Conservation (phyloP, 495 filamentous ascomycete species). For the Cercophora scortea region DNA sequence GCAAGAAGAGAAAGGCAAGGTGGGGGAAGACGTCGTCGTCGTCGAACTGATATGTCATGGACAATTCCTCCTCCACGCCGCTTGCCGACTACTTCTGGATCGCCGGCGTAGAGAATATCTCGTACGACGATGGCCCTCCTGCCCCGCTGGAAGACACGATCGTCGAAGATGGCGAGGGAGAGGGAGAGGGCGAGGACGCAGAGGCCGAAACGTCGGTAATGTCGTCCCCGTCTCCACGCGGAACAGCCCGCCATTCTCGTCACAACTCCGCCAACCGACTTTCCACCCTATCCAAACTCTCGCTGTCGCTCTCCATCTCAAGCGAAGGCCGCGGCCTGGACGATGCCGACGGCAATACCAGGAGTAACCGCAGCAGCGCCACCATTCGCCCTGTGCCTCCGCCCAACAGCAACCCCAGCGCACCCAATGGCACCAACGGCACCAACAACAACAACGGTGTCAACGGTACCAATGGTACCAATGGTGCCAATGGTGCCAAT, state of each 20-base stretch:
- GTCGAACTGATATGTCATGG: constrained; percentile 42
- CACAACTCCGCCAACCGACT: constrained; percentile 60
- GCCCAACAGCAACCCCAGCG: constrained; percentile 11
- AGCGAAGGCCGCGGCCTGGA: constrained; percentile 51
- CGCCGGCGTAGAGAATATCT: constrained; percentile 74
- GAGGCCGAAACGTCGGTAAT: constrained; percentile 28
- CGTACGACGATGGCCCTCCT: constrained; percentile 42
- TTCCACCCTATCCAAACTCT: constrained; percentile 57
- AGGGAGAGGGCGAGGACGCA: constrained; percentile 1
- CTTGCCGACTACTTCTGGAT: constrained; percentile 99
- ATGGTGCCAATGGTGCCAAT: constrained; percentile 7
- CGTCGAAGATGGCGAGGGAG: constrained; percentile 65
- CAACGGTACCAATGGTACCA: constrained; percentile 12
- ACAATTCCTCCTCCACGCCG: constrained; percentile 60
- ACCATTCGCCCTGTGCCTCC: constrained; percentile 58
- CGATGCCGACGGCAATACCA: constrained; percentile 50
- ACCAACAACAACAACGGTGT: constrained; percentile 11
- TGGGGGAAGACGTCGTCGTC: constrained; percentile 3
- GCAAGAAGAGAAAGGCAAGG: neutral
- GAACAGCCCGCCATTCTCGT: constrained; percentile 51
- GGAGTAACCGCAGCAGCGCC: constrained; percentile 82
- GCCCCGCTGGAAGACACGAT: constrained; percentile 63
- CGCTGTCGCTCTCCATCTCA: constrained; percentile 28
- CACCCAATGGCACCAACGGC: constrained; percentile 3
- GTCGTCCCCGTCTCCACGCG: constrained; percentile 32